Percentiles rank a stretch among this genome's conserved stretches.
Evolutionary conservation across 345 rosid species (phyloP).

Genomic region (Mangifera indica): DNA sequence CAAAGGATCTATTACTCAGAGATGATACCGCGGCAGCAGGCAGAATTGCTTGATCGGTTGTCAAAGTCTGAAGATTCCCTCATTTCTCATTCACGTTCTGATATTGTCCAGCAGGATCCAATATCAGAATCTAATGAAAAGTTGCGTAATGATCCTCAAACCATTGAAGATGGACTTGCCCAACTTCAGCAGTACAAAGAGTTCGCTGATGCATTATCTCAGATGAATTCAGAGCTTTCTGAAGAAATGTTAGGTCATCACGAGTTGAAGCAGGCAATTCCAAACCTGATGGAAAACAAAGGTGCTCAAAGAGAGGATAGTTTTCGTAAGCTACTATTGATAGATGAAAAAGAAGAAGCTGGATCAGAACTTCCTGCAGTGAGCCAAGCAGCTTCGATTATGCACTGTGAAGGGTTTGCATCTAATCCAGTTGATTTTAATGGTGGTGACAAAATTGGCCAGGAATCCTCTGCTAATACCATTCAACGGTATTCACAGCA

Average conservation of each 20-base stretch:
- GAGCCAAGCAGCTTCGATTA: constrained; percentile 25
- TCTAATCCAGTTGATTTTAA: constrained; percentile 19
- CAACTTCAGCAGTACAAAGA: constrained; percentile 42
- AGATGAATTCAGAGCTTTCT: constrained; percentile 36
- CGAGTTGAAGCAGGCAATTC: constrained; percentile 35
- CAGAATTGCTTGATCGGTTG: constrained; percentile 57
- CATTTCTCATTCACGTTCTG: constrained; percentile 49
- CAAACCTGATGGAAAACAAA: constrained; percentile 19
- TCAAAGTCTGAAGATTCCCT: constrained; percentile 74
- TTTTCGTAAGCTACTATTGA: constrained; percentile 16
- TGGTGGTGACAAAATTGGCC: constrained; percentile 4
- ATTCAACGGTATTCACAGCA: constrained; percentile 17
- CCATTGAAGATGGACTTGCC: constrained; percentile 37
- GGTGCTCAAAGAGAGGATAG: constrained; percentile 34
- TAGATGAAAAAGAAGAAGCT: constrained; percentile 28
- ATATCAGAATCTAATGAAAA: constrained; percentile 44
- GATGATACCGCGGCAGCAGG: constrained; percentile 68
- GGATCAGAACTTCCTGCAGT: constrained; percentile 32
- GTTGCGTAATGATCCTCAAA: constrained; percentile 31
- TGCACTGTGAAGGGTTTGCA: constrained; percentile 25
- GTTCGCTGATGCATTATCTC: constrained; percentile 37
- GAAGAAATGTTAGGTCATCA: constrained; percentile 35
- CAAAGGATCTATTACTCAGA: constrained; percentile 68
- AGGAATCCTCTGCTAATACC: constrained; percentile 4
- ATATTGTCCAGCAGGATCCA: constrained; percentile 40